Base-by-base conservation (phyloP, 2,329 filamentous ascomycete species). In the Pseudogymnoascus sp. region DNA sequence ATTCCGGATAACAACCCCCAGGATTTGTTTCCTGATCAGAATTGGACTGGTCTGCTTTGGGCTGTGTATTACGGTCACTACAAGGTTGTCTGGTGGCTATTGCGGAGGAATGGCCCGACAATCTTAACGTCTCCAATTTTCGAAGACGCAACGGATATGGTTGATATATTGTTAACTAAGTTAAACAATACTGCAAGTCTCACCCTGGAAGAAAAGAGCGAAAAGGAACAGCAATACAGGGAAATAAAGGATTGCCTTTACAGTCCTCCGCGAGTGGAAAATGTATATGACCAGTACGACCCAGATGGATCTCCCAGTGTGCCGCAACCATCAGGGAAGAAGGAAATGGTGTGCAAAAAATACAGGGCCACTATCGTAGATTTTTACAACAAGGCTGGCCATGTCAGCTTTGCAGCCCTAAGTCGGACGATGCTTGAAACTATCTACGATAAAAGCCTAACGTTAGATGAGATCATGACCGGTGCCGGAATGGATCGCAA, bases 61-160 rank as follows among this genome's bases (percentile, higher is more conserved):
- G 51, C 29, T 18, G 51, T 57, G 51, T 57, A 57, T 34, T 57
- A 57, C 18, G 26, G 51, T 57, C 51, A 57, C 26, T 57, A 57
- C n/a, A 12, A 57, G 4, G 51, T 14, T 12, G 51, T 57, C 12
- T 57, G 51, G 51, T 57, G 51, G 51, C 5, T 57, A 18, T 31
- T 57, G 2, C 26, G 51, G 10, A 57, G 51, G 29, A 57, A 34
- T 34, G 51, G 51, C 10, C 47, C 51, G 6, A 12, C 51, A 2
- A 57, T 57, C 31, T 34, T 57, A 12, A 57, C 51, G 10, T 57
- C 51, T 34, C 26, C n/a, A 18, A 57, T 57, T 34, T 18, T 57
- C 2, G n/a, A 34, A 34, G 26, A 57, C 18, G n/a, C 51, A 18
- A 57, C 26, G 2, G n/a, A 57, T 57, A 57, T 57, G 10, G n/a